Evolutionary conservation across 2,329 filamentous ascomycete species (phyloP).

Genomic region (Botrytis medusae): DNA sequence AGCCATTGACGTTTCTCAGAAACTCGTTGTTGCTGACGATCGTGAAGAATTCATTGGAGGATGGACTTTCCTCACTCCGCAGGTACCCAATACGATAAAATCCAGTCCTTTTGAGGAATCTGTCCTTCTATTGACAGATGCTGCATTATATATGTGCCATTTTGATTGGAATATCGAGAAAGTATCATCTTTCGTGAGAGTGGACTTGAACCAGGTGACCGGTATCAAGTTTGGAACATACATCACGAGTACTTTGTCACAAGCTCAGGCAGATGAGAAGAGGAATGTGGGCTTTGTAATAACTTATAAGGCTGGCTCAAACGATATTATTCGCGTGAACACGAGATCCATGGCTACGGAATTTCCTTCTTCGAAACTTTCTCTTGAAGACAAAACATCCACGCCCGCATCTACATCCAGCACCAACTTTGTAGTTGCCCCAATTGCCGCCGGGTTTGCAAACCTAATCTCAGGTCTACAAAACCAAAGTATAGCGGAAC

Average conservation of each 20-base stretch:
- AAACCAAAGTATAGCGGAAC: slow-evolving; percentile 7
- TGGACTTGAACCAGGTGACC: slow-evolving; percentile 72
- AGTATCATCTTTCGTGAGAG: slow-evolving; percentile 84
- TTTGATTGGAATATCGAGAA: slow-evolving; percentile 97
- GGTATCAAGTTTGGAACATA: slow-evolving; percentile 80
- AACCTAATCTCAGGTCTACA: slow-evolving; percentile 17
- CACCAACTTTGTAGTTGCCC: slow-evolving; percentile 22
- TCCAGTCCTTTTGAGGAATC: slow-evolving; percentile 81
- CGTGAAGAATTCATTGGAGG: slow-evolving; percentile 82
- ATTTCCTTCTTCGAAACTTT: slow-evolving; percentile 32
- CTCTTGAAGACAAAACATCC: slow-evolving; percentile 29
- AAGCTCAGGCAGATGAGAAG: slow-evolving; percentile 71
- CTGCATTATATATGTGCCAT: slow-evolving; percentile 81
- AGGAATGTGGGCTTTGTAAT: slow-evolving; percentile 85
- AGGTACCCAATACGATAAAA: slow-evolving; percentile 64
- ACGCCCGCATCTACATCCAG: slow-evolving; percentile 21
- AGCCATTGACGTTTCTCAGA: slow-evolving; percentile 85
- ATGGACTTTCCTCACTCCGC: slow-evolving; percentile 84
- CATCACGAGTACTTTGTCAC: slow-evolving; percentile 82
- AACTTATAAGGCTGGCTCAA: slow-evolving; percentile 69
- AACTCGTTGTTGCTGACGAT: slow-evolving; percentile 81
- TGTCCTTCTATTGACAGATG: slow-evolving; percentile 81
- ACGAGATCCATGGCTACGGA: slow-evolving; percentile 73
- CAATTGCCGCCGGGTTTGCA: slow-evolving; percentile 25
- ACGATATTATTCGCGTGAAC: slow-evolving; percentile 76